Evolutionary conservation across 805 yeast species (phyloP).

Genomic region (Cyberlindnera euphorbiae): DNA sequence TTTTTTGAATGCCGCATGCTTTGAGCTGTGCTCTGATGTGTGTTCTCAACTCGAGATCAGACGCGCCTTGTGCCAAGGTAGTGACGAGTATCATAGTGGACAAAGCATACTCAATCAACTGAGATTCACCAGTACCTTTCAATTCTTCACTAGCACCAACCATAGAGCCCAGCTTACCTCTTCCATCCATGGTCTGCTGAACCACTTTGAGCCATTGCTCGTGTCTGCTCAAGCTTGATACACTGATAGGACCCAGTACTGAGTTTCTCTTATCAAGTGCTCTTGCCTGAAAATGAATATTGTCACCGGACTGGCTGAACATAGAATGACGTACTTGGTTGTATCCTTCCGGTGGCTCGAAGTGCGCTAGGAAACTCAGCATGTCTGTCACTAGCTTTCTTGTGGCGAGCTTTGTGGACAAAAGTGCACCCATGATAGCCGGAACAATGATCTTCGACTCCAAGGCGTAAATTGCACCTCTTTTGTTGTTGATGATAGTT

Average conservation of each 20-base stretch:
- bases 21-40: conserved; percentile 57
- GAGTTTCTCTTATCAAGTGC: conserved; percentile 33
- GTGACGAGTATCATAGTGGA: conserved; percentile 68
- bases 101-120: conserved; percentile 64
- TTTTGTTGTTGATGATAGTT: conserved; percentile 60
- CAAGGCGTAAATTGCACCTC: conserved; percentile 55
- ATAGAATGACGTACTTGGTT: conserved; percentile 45
- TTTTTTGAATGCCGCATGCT: conserved; percentile 49
- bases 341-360: conserved; percentile 42
- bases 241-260: conserved; percentile 17
- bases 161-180: conserved; percentile 84
- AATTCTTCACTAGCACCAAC: conserved; percentile 91
- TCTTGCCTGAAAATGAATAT: conserved; percentile 27
- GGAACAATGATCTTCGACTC: conserved; percentile 44
- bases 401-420: conserved; percentile 72
- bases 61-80: conserved; percentile 46
- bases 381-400: conserved; percentile 79
- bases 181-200: conserved; percentile 68
- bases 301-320: conserved; percentile 26
- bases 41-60: conserved; percentile 38
- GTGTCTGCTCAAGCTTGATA: conserved; percentile 40
- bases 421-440: conserved; percentile 65
- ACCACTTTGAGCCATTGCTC: conserved; percentile 70
- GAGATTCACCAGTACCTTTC: conserved; percentile 52
- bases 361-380: conserved; percentile 50